Evolutionary conservation across 305 asterid genomes (phyloP), one percentile per base, ranked within the genome.

Genomic region (Solanum hybrid): DNA sequence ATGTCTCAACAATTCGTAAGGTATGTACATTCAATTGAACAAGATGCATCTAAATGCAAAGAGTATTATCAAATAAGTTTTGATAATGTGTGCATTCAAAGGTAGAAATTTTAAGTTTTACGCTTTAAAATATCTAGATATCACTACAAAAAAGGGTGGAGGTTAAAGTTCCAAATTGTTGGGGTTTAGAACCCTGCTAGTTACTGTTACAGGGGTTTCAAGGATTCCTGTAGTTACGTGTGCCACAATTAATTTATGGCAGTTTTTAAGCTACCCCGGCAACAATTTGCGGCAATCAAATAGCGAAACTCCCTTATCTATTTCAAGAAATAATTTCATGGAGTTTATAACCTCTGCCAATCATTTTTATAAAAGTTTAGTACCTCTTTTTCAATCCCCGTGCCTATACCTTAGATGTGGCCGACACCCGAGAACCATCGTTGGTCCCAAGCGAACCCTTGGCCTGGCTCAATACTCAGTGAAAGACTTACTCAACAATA

Each of bases 371-470:
- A 16, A 51, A 51, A 5, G 1, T 51, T 51, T 51, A 51, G n/a
- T 51, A 16, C 10, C 66, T 16, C 66, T 17, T 51, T 51, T 51
- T 51, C 66, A 51, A 51, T 1, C n/a, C n/a, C 8, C 7, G 8
- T 0, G n/a, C 22, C 66, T 51, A 16, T 1, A 51, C 9, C n/a
- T 51, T 5, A 0, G 66, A 16, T 0, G 66, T 51, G n/a, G n/a
- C 8, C 8, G 1, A 0, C n/a, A 51, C 3, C 8, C 8, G 1
- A 51, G n/a, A 51, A 51, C 8, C n/a, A 51, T 51, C 64, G 22
- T 1, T 51, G n/a, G n/a, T 51, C 64, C 64, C 64, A 14, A 14
- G 64, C 64, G 3, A 46, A 46, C 22, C 22, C 17, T 14, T 46
- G 7, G 7, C 64, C 8, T 14, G 20, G 7, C 7, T 46, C 3